These are phyloP conservation scores for Cladosporium sp. DNA, from an alignment of 2,329 filamentous ascomycete species.

Conservation along the genomic window DNA sequence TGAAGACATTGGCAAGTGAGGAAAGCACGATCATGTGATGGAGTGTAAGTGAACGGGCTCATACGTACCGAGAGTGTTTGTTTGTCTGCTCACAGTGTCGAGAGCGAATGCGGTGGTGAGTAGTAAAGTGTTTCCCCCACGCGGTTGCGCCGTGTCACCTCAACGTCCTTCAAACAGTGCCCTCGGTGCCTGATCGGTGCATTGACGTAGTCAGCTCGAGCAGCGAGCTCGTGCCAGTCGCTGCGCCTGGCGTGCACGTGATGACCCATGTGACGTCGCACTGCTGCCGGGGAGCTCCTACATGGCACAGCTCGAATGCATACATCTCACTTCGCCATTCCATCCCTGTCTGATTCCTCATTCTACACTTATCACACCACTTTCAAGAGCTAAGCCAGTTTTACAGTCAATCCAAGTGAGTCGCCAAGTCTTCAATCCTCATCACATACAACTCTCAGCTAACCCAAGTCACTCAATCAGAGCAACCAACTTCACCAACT, in stretches of 20 bases:
- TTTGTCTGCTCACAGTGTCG: not conserved
- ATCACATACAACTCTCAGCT: no score
- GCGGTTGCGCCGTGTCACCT: not conserved
- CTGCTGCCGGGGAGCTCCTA: not conserved
- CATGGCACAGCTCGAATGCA: not conserved
- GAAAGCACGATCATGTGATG: not conserved
- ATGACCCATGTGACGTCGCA: not conserved
- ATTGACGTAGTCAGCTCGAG: not conserved
- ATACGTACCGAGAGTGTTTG: not conserved
- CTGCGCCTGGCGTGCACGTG: not conserved
- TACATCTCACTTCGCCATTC: not conserved
- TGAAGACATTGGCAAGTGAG: not conserved
- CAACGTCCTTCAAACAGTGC: slow-evolving; percentile 5
- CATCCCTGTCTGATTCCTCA: not conserved
- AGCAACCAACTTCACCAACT: not conserved
- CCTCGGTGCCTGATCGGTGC: not conserved
- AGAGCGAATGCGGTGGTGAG: not conserved
- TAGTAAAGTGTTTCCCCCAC: not conserved
- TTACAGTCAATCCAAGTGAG: not conserved
- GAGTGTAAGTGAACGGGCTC: not conserved
- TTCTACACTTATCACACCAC: not conserved
- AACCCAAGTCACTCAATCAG: not conserved
- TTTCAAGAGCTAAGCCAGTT: not conserved
- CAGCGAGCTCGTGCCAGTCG: not conserved
- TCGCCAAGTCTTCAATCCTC: not conserved